These are phyloP conservation scores for Penicillium arizonense DNA, from an alignment of 495 filamentous ascomycete genomes.

Conservation along the genomic window DNA sequence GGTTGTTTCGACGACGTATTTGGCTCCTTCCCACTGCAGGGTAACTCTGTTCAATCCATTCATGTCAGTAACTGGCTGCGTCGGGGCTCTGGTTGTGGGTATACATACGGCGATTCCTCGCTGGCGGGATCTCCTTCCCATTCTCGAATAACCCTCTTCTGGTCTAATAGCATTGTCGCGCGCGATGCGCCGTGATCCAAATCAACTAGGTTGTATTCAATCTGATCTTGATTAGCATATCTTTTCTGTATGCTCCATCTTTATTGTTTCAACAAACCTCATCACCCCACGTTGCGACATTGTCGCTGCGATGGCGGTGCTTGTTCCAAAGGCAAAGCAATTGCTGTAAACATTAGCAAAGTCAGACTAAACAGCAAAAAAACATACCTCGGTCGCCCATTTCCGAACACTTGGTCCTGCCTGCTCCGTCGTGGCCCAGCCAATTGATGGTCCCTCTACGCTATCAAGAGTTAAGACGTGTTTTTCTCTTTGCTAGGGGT, in stretches of 20 bases:
- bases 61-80: neutral
- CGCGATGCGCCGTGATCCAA: neutral
- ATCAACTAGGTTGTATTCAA: conserved; percentile 3
- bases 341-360: neutral
- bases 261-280: neutral
- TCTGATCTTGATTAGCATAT: neutral
- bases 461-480: neutral
- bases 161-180: conserved; percentile 4
- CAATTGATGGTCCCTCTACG: neutral
- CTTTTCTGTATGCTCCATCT: neutral
- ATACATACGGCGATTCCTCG: neutral
- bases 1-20: conserved; percentile 12
- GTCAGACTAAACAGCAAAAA: neutral
- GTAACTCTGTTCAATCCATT: neutral
- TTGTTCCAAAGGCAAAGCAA: neutral
- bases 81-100: too few relatives aligned
- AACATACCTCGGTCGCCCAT: conserved; percentile 3
- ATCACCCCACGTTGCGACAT: neutral
- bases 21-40: conserved; percentile 12
- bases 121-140: neutral
- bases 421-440: neutral
- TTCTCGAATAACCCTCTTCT: conserved; percentile 1
- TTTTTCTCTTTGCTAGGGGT: neutral
- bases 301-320: conserved; percentile 1
- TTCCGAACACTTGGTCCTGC: neutral